phyloP scores from a whole-genome alignment of 352 stramenopile species.

The Phytophthora sp. region DNA sequence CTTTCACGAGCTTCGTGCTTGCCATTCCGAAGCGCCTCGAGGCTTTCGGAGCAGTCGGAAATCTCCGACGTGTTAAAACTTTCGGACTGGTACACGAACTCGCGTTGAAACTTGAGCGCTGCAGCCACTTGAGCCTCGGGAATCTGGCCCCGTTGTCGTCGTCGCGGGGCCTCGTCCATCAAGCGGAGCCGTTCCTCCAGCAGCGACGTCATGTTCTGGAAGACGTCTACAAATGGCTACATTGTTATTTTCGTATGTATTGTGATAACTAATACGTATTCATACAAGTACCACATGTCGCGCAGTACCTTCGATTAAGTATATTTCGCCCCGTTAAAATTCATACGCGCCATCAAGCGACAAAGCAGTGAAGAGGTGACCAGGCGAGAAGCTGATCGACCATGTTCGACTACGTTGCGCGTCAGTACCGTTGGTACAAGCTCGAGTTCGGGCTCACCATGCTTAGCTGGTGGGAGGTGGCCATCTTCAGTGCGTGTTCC shows the following conservation, averaged over 20 bases:
- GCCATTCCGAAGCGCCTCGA: slow-evolving; percentile 45
- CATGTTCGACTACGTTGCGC: slow-evolving; percentile 71
- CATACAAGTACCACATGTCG: not conserved
- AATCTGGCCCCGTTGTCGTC: slow-evolving; percentile 57
- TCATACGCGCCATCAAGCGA: no score
- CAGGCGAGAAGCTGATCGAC: slow-evolving; percentile 7
- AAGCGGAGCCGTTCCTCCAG: slow-evolving; percentile 53
- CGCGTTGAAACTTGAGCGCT: slow-evolving; percentile 50
- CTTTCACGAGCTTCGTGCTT: slow-evolving; percentile 60
- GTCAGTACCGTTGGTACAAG: slow-evolving; percentile 88
- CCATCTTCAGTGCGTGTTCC: slow-evolving; percentile 80
- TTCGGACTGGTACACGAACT: slow-evolving; percentile 44
- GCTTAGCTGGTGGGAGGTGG: slow-evolving; percentile 80
- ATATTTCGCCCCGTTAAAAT: no score
- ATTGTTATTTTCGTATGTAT: slow-evolving; percentile 19
- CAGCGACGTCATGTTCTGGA: slow-evolving; percentile 23
- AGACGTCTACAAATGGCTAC: slow-evolving; percentile 20
- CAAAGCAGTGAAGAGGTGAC: slow-evolving; percentile 24
- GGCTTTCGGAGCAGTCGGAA: slow-evolving; percentile 58
- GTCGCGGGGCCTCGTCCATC: slow-evolving; percentile 49
- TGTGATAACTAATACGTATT: slow-evolving; percentile 3
- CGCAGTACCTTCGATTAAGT: not conserved
- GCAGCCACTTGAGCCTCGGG: slow-evolving; percentile 44
- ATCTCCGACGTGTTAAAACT: slow-evolving; percentile 54
- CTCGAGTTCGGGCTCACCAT: slow-evolving; percentile 88